A percentile compares a stretch with the other conserved stretches of the same genome.
These are phyloP conservation scores for Tetraselmis striata DNA, from an alignment of 139 green algal genomes.

Conservation along the genomic window DNA sequence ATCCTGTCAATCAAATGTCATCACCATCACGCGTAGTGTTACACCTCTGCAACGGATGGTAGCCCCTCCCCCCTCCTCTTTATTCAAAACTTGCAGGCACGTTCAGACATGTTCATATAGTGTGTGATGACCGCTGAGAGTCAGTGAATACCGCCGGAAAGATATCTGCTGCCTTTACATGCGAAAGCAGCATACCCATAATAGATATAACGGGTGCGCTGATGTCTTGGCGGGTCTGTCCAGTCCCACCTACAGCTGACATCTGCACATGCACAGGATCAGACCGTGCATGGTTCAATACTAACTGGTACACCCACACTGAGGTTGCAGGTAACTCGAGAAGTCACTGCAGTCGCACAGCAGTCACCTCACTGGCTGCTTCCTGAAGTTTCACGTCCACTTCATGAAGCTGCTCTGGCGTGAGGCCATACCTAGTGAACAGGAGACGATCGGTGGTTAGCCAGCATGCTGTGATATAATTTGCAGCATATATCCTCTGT, in stretches of 20 bases:
- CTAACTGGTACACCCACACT: conserved; percentile 7
- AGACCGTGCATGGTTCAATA: too few species aligned
- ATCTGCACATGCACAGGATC: conserved; percentile 18
- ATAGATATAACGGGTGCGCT: not conserved
- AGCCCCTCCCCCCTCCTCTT: not conserved
- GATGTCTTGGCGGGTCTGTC: not conserved
- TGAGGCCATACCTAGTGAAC: conserved; percentile 49
- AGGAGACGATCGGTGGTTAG: not conserved
- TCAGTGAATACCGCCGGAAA: too few species aligned
- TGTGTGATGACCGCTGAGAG: not conserved
- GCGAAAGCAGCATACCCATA: not conserved
- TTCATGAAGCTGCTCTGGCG: conserved; percentile 36
- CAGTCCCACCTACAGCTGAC: not conserved
- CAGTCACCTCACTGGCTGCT: conserved; percentile 16
- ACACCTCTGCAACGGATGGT: not conserved
- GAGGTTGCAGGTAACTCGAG: conserved; percentile 10
- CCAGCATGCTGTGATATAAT: too few species aligned
- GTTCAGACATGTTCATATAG: not conserved
- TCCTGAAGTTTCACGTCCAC: conserved; percentile 45
- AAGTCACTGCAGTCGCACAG: too few species aligned
- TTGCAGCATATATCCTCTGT: too few species aligned
- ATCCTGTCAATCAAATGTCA: not conserved
- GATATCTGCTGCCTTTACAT: too few species aligned
- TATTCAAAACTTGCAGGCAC: not conserved
- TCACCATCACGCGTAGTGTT: not conserved